These are phyloP conservation scores for Termitomyces sp. DNA, from an alignment of 768 basidiomycete species.

Conservation along the genomic window DNA sequence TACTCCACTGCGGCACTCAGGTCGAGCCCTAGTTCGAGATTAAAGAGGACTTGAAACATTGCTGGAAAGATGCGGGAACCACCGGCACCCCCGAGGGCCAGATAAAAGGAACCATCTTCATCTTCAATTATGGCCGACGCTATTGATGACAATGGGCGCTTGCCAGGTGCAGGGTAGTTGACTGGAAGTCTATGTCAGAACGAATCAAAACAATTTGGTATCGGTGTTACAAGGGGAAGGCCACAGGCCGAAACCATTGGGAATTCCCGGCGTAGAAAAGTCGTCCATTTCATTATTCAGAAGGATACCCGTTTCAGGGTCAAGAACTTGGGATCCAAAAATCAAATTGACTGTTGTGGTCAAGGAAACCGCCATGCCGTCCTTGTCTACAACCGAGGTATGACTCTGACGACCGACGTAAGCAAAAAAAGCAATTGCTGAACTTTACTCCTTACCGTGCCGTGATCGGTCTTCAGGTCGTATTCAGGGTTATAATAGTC, in stretches of 20 bases:
- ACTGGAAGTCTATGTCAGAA: conserved; percentile 35
- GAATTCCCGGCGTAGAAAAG: conserved; percentile 81
- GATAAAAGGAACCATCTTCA: conserved; percentile 65
- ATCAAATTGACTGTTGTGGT: conserved; percentile 89
- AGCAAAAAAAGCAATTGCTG: background rate
- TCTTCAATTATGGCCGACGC: conserved; percentile 78
- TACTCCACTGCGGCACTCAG: conserved; percentile 79
- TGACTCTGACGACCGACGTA: conserved; percentile 61
- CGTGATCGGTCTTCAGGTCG: conserved; percentile 78
- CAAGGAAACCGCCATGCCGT: conserved; percentile 83
- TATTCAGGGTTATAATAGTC: conserved; percentile 84
- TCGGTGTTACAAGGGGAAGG: conserved; percentile 66
- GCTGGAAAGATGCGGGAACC: conserved; percentile 83
- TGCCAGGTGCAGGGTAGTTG: conserved; percentile 86
- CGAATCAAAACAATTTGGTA: background rate
- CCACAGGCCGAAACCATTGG: conserved; percentile 80
- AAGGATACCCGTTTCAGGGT: conserved; percentile 83
- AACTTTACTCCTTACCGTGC: conserved; percentile 56
- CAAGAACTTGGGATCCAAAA: conserved; percentile 87
- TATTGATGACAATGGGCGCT: conserved; percentile 88
- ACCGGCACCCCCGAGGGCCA: conserved; percentile 81
- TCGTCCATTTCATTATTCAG: conserved; percentile 97
- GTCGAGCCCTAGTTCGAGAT: conserved; percentile 80
- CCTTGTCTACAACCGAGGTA: conserved; percentile 74
- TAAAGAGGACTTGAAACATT: conserved; percentile 75